These are phyloP conservation scores for Candolleomyces efflorescens DNA, from an alignment of 768 basidiomycete species.

Conservation along the genomic window DNA sequence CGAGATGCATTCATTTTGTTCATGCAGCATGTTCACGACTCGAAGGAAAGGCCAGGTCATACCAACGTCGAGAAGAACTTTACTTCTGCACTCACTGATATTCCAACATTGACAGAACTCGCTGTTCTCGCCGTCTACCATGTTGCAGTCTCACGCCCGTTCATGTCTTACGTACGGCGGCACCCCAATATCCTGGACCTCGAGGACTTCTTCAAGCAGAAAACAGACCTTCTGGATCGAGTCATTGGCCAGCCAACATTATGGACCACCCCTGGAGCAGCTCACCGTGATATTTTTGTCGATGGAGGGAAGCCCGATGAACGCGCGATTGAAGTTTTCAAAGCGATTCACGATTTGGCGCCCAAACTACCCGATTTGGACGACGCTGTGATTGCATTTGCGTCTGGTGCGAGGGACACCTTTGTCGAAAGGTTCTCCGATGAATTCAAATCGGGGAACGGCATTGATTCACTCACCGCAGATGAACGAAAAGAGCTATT, in stretches of 20 bases:
- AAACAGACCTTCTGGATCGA: constrained; percentile 6
- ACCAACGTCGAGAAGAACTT: constrained; percentile 27
- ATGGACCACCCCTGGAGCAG: constrained; percentile 9
- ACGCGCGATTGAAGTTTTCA: constrained; percentile 7
- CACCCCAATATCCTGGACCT: constrained; percentile 20
- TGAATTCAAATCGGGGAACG: constrained; percentile 20
- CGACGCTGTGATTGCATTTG: too few species aligned
- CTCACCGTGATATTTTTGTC: constrained; percentile 8
- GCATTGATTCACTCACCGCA: constrained; percentile 11
- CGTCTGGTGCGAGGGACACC: constrained; percentile 13
- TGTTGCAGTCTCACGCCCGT: constrained; percentile 19
- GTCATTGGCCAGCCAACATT: constrained; percentile 16
- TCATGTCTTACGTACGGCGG: constrained; percentile 16
- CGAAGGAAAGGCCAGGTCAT: constrained; percentile 13
- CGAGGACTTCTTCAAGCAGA: constrained; percentile 15
- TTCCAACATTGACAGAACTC: constrained; percentile 23
- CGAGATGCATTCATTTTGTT: constrained; percentile 13
- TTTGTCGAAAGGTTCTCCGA: constrained; percentile 20
- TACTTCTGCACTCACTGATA: constrained; percentile 15
- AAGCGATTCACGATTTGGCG: constrained; percentile 7
- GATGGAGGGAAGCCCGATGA: constrained; percentile 10
- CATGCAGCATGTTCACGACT: constrained; percentile 14
- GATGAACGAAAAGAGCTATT: constrained; percentile 6
- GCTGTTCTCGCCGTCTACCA: constrained; percentile 17
- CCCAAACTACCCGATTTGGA: too few species aligned